Base-by-base conservation (phyloP, 2,329 filamentous ascomycete genomes). In the Aciculosporium take region DNA sequence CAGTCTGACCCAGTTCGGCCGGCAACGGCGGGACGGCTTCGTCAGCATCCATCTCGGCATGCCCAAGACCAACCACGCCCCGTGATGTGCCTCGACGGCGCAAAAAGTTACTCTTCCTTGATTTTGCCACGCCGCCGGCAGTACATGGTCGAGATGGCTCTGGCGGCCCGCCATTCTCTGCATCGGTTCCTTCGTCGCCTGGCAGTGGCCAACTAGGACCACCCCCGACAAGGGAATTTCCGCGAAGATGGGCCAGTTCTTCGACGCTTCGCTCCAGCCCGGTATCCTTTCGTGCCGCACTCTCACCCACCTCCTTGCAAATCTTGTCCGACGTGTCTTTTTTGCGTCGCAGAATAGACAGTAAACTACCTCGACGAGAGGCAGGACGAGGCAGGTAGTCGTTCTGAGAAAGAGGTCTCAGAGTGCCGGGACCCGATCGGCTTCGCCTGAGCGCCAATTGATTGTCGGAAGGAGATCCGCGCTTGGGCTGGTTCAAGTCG, bases 331-430 rank as follows among this genome's bases (percentile, higher is more conserved):
- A 53, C 21, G 63, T 51, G 46, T 72, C 67, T 32, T 61, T 65
- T 55, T 77, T 82, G 41, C 81, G 76, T 29, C 77, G 73, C n/a
- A 86, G 59, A 4, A 74, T 74, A 2, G 67, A 68, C 59, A 77
- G 68, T 45, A 79, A 60, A 46, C 72, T 74, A 43, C 61, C 68
- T 37, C 66, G 62, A 25, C 65, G 61, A 7, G 41, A 30, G n/a
- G 46, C 20, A 13, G 37, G 44, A 21, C 27, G 20, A 21, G 25
- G 6, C 30, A 43, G 45, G 12, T n/a, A n/a, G n/a, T 40, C 39
- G 10, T 47, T 48, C 24, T 50, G 49, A 5, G 52, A 39, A 1
- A 49, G 45, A 2, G 53, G 49, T n/a, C 49, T 46, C 10, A 66
- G 48, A 27, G 48, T 51, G 13, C 63, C 66, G 4, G 60, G 62